phyloP scores from a whole-genome alignment of 225 moss, liverwort and hornwort species.

The Pseudisothecium myosuroides region DNA sequence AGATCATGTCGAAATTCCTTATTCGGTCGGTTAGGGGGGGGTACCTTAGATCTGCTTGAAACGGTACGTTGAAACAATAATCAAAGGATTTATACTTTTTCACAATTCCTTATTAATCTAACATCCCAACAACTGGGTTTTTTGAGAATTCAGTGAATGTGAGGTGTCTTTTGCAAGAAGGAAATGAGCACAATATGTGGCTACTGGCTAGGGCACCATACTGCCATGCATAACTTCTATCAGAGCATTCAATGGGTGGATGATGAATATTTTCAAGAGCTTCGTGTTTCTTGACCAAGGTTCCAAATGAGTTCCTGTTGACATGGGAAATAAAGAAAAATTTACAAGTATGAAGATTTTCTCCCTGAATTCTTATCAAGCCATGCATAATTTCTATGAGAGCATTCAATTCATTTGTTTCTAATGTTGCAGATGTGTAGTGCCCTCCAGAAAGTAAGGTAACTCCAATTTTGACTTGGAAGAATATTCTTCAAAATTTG shows the following conservation, averaged over 20 bases:
- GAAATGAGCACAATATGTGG: not conserved
- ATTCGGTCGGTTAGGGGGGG: too few species aligned
- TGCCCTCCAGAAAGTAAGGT: too few species aligned
- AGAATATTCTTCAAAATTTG: too few species aligned
- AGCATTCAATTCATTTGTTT: not conserved
- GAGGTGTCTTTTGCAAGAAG: not conserved
- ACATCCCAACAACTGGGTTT: not conserved
- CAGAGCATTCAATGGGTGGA: not conserved
- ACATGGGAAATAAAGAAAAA: not conserved
- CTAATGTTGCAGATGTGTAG: too few species aligned
- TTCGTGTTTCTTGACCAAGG: not conserved
- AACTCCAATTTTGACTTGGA: too few species aligned
- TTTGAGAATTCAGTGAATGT: not conserved
- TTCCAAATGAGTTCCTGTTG: not conserved
- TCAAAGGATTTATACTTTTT: not conserved
- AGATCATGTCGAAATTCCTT: too few species aligned
- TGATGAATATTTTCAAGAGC: not conserved
- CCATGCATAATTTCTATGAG: too few species aligned
- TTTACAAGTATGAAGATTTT: not conserved
- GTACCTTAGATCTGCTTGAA: not conserved
- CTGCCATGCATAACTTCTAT: not conserved
- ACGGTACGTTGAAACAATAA: not conserved
- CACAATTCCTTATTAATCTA: not conserved
- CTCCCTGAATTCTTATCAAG: not conserved
- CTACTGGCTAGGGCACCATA: not conserved